Evolutionary conservation across 306 rosid genomes (phyloP), one percentile per base, ranked within the genome.

Genomic region (Prunus armeniaca): DNA sequence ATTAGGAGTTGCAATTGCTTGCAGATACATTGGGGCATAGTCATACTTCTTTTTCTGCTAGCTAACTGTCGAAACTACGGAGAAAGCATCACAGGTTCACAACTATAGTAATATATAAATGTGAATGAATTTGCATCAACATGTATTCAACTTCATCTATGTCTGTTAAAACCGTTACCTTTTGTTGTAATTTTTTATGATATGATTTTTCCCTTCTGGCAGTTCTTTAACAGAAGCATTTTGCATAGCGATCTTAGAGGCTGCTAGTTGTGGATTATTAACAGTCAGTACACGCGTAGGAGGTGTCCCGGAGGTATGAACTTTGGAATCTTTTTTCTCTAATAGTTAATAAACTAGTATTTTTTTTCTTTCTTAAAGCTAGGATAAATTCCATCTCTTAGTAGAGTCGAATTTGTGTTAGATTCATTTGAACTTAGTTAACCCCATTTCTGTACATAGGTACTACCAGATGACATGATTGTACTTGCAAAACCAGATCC

Each of bases 231-330:
- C 97, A 8, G 96, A 95, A 86, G 96, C 98, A 65, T 95, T 95
- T 82, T 95, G 98, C 84, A 95, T 92, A 84, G 98, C 98, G 84
- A 95, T 92, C 78, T 73, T 90, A 81, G 97, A 92, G 86, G 96
- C 97, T 80, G 98, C 97, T 62, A 95, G 98, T 86, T 95, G 98
- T 82, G 98, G 98, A 67, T 89, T 95, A 83, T 86, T 90, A 76
- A 94, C 95, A 1, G 97, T 94, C 79, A 95, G 98, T 86, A 90
- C 96, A 11, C 89, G 93, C n/a, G 96, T 92, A 20, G 98, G 96
- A 78, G 98, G 98, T 51, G 96, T 92, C 67, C 98, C 98, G 12
- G 96, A 95, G 95, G 97, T 87, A 78, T 68, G 78, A 80, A 74
- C 20, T 24, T 67, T 46, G 73, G 22, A 60, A 61, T 58, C 58